These are phyloP conservation scores for Plasmodium vinckei DNA, from an alignment of 169 alveolate genomes.

Conservation along the genomic window DNA sequence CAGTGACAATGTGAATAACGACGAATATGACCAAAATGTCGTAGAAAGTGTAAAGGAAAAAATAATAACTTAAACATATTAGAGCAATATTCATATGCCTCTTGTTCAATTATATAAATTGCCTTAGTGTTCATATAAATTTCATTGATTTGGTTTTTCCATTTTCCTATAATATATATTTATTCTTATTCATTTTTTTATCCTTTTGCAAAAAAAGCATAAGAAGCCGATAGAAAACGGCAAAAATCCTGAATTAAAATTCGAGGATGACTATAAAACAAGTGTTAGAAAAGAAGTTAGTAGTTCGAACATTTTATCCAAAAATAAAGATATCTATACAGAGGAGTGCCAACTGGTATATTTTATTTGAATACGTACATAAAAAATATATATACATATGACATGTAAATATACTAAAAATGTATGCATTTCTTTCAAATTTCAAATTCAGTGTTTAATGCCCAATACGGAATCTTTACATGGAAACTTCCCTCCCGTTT, in stretches of 20 bases:
- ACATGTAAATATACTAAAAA: no score
- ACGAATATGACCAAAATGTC: background rate
- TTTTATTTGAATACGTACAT: background rate
- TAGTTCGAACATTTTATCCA: constrained; percentile 7
- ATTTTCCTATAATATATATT: background rate
- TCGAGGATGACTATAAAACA: constrained; percentile 30
- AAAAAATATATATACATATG: background rate
- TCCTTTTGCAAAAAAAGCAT: background rate
- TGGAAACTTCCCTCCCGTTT: constrained; percentile 67
- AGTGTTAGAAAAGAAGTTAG: constrained; percentile 2
- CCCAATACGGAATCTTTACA: constrained; percentile 68
- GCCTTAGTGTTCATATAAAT: no score
- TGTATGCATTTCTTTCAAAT: background rate
- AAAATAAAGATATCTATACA: constrained; percentile 5
- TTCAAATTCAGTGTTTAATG: constrained; percentile 44
- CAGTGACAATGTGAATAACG: constrained; percentile 13
- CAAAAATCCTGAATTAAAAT: constrained; percentile 25
- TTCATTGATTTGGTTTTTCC: no score
- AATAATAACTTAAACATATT: background rate
- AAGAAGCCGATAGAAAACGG: constrained; percentile 25
- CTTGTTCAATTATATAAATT: background rate
- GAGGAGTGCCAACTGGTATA: constrained; percentile 60
- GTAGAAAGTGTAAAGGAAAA: constrained; percentile 35
- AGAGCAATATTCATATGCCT: background rate
- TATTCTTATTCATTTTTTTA: background rate